Conservation (phyloP, 768 basidiomycete species). For the Candolleomyces aberdarensis region DNA sequence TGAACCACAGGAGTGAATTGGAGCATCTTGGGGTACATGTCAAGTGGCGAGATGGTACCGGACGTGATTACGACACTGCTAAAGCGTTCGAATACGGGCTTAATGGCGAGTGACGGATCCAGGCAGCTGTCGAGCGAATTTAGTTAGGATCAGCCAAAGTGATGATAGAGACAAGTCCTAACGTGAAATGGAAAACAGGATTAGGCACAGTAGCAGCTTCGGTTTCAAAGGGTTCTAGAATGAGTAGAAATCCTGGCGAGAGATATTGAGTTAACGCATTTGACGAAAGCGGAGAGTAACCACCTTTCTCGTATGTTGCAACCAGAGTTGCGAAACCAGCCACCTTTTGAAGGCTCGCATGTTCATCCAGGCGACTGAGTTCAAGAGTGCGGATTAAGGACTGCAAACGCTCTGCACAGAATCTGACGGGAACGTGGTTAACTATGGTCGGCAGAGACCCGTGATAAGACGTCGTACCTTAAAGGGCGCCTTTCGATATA, state of each 20-base stretch:
- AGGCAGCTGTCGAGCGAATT: conserved; percentile 63
- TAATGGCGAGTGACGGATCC: conserved; percentile 96
- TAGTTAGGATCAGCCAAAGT: conserved; percentile 8
- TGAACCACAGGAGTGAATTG: conserved; percentile 96
- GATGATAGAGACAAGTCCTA: conserved; percentile 1
- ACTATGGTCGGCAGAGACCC: not conserved
- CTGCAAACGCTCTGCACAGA: conserved; percentile 94
- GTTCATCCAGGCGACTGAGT: conserved; percentile 86
- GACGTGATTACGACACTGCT: conserved; percentile 98
- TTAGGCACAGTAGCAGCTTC: conserved; percentile 98
- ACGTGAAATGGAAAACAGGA: conserved; percentile 98
- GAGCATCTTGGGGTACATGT: conserved; percentile 99
- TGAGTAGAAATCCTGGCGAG: conserved; percentile 82
- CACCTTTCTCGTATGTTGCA: conserved; percentile 96
- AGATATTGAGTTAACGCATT: no score
- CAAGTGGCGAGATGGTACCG: conserved; percentile 95
- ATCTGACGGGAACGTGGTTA: conserved; percentile 43
- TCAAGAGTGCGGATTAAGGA: conserved; percentile 92
- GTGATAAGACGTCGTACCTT: conserved; percentile 46
- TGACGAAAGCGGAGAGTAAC: no score
- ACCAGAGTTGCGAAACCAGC: conserved; percentile 95
- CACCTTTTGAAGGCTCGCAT: conserved; percentile 89
- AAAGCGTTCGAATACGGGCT: conserved; percentile 97
- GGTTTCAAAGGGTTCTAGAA: conserved; percentile 97
- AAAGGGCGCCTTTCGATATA: conserved; percentile 94